Evolutionary conservation across 2,329 filamentous ascomycete species (phyloP), one percentile per base, ranked within the genome.

Genomic region (Fusarium robinianum): DNA sequence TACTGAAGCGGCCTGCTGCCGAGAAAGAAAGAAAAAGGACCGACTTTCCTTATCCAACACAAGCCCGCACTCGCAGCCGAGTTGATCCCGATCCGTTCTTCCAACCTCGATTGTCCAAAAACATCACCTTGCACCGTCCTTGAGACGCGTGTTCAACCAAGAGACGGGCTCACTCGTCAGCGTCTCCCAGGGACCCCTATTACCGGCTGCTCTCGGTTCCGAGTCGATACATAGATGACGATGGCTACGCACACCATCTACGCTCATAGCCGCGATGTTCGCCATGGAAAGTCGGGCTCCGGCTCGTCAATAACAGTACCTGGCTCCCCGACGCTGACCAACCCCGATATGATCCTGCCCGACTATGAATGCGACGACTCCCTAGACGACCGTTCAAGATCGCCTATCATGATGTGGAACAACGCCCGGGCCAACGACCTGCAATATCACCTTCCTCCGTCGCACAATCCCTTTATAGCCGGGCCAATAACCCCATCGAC

Each of bases 311-410:
- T 66, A 51, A 63, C 75, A 30, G 69, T 76, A 45, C 84, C 87
- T 53, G 83, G 82, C 9, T 95, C 89, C 47, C 91, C 91, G 32
- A 95, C 91, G 3, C 74, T 96, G 61, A 95, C 90, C 42, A 95
- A 96, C 67, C 90, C 90, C 38, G 91, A 95, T 67, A 91, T 96
- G 89, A 95, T 96, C 61, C 74, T 96, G 38, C 91, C 91, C 49
- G 84, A 87, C 64, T 83, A 85, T 62, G 80, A 83, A 54, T 77
- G 76, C 66, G 64, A 79, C 65, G 69, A 78, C 63, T 73, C 76
- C 64, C 72, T 76, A 63, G 70, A 80, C 65, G 63, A 73, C 61
- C 68, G 70, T 62, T 71, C 77, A 45, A 75, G 76, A 48, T 74
- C 77, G 60, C 70, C 74, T 19, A 60, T 80, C n/a, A 69, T 67